Percentiles rank a stretch among this genome's conserved stretches.
Conservation (phyloP, 2,329 filamentous ascomycete genomes). For the Hypoxylon sp. region DNA sequence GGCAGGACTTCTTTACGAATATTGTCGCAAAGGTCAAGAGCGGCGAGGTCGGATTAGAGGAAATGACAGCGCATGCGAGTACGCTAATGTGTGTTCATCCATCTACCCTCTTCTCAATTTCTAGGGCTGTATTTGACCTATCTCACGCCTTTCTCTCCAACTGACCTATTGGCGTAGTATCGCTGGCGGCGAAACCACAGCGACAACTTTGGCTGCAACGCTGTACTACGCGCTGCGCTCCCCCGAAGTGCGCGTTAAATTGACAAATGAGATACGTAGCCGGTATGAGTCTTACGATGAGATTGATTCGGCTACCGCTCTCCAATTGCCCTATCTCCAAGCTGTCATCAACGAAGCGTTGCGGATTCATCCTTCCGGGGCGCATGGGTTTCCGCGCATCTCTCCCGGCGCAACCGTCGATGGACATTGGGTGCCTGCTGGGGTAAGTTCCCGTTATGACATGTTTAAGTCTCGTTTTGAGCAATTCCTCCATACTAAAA, state of each 20-base stretch:
- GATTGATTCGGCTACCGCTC: slow-evolving; percentile 42
- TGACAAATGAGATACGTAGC: slow-evolving; percentile 37
- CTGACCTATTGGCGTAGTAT: slow-evolving; percentile 11
- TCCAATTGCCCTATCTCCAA: slow-evolving; percentile 41
- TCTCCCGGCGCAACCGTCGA: slow-evolving; percentile 41
- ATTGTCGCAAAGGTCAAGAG: slow-evolving; percentile 33
- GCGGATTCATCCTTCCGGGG: slow-evolving; percentile 32
- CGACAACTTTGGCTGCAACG: slow-evolving; percentile 19
- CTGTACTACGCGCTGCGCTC: slow-evolving; percentile 28
- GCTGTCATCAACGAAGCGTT: slow-evolving; percentile 41
- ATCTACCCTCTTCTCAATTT: not conserved
- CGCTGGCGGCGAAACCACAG: slow-evolving; percentile 41
- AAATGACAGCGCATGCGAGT: slow-evolving; percentile 41
- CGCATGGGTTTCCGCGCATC: slow-evolving; percentile 45
- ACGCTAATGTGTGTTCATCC: slow-evolving; percentile 20
- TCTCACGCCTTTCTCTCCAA: not conserved
- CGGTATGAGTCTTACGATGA: slow-evolving; percentile 42
- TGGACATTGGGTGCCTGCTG: slow-evolving; percentile 36
- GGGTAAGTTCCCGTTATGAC: slow-evolving; percentile 22
- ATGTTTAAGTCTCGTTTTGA: not conserved
- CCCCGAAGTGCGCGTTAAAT: not conserved
- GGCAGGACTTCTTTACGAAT: slow-evolving; percentile 41
- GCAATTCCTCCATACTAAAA: not conserved
- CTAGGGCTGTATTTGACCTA: not conserved
- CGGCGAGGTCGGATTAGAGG: slow-evolving; percentile 32